Evolutionary conservation across 768 basidiomycete species (phyloP), one percentile per base, ranked within the genome.

Genomic region (Kwoniella newhampshirensis): DNA sequence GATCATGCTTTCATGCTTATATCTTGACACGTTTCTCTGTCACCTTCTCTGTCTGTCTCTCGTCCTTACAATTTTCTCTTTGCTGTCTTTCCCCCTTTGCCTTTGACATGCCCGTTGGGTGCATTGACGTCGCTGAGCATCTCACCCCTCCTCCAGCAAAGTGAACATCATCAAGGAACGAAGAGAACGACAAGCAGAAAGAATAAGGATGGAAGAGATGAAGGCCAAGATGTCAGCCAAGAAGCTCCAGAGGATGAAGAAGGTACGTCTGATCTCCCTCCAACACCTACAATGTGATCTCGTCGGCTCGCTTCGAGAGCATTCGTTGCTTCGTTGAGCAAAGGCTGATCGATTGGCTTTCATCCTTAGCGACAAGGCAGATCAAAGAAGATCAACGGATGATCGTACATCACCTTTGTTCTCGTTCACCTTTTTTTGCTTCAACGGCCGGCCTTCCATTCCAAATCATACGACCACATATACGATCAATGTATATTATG

Each of bases 361-460:
- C 23, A 28, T 36, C 12, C 30, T 6, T 46, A 74, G 72, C 61
- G 75, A 47, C 65, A 69, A 57, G 73, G 75, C 18, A 41, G 75
- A 52, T 58, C 70, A 27, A 76, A 76, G 73, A 73, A 76, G 67
- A 69, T 75, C 68, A 75, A 67, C 59, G 68, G 68, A 52, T 75
- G 54, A 43, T 5, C 28, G 37, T n/a, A n/a, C n/a, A n/a, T n/a
- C n/a, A n/a, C n/a, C n/a, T n/a, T n/a, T n/a, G n/a, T 25, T 25
- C 28, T 2, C 48, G 18, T 36, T 30, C 26, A 26, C 30, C 18
- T n/a, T n/a, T n/a, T n/a, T n/a, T n/a, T n/a, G n/a, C n/a, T n/a
- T n/a, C n/a, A n/a, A n/a, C n/a, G n/a, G n/a, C n/a, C n/a, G n/a
- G n/a, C n/a, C n/a, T n/a, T n/a, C n/a, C n/a, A n/a, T n/a, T n/a